Evolutionary conservation across 164 flowering plant genomes (phyloP), one percentile per base, ranked within the genome.

Genomic region (Vitis labrusca): DNA sequence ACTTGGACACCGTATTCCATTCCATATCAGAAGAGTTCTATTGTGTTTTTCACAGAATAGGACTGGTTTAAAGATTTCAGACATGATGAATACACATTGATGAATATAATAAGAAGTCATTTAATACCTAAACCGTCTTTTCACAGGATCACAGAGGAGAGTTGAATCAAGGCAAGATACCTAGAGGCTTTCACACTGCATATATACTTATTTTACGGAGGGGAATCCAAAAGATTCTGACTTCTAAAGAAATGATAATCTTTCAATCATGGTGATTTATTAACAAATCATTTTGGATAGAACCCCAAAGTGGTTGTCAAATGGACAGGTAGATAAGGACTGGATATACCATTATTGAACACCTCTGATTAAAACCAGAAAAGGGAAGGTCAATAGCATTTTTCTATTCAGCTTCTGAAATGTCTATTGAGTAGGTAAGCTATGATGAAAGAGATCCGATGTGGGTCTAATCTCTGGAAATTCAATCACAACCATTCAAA

Each of bases 131-230:
- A 53, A 53, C 15, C 6, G 1, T n/a, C 56, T 53, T 53, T 53
- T n/a, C 7, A 53, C 56, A 53, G 56, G n/a, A 13, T 53, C 56
- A 53, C n/a, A 53, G 7, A 53, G n/a, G n/a, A 9, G 9, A 57
- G 44, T 19, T 19, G 59, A 57, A 57, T 57, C 59, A 57, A 57
- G 59, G 59, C 27, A 57, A 57, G 59, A 57, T 57, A 57, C 59
- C 27, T 19, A 16, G 59, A 5, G 27, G 59, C 44, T 8, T 57
- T 57, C 17, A 55, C n/a, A 55, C 12, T 14, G 19, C 16, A 55
- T 55, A 14, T 8, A n/a, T 3, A 55, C 8, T 55, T 14, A n/a
- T 0, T n/a, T 12, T 8, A 55, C 11, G 8, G n/a, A 23, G n/a
- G n/a, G 8, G n/a, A 13, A 55, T 14, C 9, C 8, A 55, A n/a